Base-by-base conservation (phyloP, 164 flowering plant genomes). In the Buxus sempervirens region DNA sequence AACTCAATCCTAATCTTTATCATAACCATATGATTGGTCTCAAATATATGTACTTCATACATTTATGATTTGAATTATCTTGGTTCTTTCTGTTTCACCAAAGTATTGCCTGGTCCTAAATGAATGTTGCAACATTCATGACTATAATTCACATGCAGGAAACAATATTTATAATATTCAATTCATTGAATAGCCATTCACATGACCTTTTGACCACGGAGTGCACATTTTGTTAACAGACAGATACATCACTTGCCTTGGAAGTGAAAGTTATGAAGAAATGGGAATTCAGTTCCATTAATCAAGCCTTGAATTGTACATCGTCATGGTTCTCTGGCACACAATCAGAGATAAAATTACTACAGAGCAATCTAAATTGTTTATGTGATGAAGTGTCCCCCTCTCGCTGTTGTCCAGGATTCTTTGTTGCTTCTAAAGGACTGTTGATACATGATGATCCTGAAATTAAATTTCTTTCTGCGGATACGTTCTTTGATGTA, bases 251-350 rank as follows among this genome's bases (percentile, higher is more conserved):
- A 26, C n/a, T 78, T 14, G 78, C 81, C 27, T 62, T 78, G 64
- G 78, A 78, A 75, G 76, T 72, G 54, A 78, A 78, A 62, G 54
- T 48, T 27, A 69, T 78, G 74, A 78, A 49, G 69, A 75, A 75
- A 70, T 78, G 81, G 81, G 81, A 78, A 60, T 78, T 75, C 36
- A 28, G 48, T 51, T 54, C 72, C 63, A 62, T 72, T 41, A 59
- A 75, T 26, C 71, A 78, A 42, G 78, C 81, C 24, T 42, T 71
- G 53, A 66, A 42, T 58, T 75, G 66, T 25, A 62, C 72, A 20
- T 49, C 62, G 16, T 65, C 65, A 24, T 78, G 81, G 81, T 78
- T 78, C 71, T 66, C 76, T 7, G 76, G 78, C 51, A 72, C 74
- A n/a, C 7, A 28, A 14, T 42, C 59, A 27, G 81, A 78, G 23